Conservation (phyloP, 139 green algal genomes). For the Chlamydomonas sphaeroides region DNA sequence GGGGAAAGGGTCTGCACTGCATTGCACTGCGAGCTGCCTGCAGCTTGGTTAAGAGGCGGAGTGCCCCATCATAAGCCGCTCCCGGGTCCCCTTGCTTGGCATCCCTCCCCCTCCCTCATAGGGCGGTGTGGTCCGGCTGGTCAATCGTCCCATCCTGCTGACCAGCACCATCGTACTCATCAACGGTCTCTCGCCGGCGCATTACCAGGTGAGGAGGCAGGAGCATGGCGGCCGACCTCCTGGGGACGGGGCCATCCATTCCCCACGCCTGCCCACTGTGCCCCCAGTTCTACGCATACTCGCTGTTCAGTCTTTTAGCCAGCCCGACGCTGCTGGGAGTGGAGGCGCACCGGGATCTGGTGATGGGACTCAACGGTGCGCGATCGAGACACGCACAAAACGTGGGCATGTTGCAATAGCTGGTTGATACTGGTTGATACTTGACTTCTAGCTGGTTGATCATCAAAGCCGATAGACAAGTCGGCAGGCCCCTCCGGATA, state of each 20-base stretch:
- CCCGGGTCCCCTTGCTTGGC: not conserved
- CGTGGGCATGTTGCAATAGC: not conserved
- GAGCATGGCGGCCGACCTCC: not conserved
- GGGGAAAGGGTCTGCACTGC: not conserved
- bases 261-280: not conserved
- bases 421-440: not conserved
- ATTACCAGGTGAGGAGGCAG: not conserved
- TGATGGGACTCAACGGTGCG: not conserved
- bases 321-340: not conserved
- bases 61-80: not conserved
- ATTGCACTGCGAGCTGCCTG: not conserved
- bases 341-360: not conserved
- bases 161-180: not conserved
- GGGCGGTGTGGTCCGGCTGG: not conserved
- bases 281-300: not conserved
- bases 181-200: not conserved
- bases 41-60: not conserved
- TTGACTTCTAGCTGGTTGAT: too few relatives aligned
- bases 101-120: not conserved
- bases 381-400: not conserved
- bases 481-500: not conserved
- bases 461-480: not conserved
- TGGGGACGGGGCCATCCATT: not conserved
- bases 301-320: not conserved
- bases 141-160: not conserved